A percentile compares a stretch with the other conserved stretches of the same genome.
phyloP scores from a whole-genome alignment of 2,329 filamentous ascomycete species.

The Zymoseptoria brevis region DNA sequence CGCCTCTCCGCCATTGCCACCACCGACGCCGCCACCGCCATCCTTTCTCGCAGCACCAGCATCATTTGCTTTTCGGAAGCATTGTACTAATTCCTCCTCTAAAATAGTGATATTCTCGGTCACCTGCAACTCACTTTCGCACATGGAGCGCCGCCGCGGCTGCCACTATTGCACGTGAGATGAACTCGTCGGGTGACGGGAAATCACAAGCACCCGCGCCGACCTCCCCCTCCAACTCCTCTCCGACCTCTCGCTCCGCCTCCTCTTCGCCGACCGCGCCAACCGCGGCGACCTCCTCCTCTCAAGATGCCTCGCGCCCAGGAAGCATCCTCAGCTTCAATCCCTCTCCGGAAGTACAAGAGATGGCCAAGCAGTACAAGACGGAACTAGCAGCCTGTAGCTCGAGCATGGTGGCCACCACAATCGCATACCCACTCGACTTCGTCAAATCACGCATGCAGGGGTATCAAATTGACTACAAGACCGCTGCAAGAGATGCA shows the following conservation, averaged over 20 bases:
- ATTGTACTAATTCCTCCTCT: neutral
- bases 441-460: conserved; percentile 88
- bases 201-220: neutral
- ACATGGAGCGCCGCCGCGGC: neutral
- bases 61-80: neutral
- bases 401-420: conserved; percentile 69
- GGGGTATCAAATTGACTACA: conserved; percentile 49
- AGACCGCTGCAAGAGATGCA: conserved; percentile 66
- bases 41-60: neutral
- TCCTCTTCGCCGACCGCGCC: neutral
- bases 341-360: conserved; percentile 36
- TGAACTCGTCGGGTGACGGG: neutral
- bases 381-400: conserved; percentile 72
- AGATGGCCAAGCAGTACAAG: conserved; percentile 66
- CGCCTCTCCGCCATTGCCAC: neutral
- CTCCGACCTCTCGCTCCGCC: neutral
- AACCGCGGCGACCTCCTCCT: neutral
- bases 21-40: neutral
- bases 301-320: neutral
- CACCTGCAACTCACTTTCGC: neutral
- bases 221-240: neutral
- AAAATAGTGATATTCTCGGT: neutral
- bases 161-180: neutral
- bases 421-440: conserved; percentile 76
- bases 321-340: conserved; percentile 21